Conservation (phyloP, 768 basidiomycete genomes). For the Nidularia pulvinata region DNA sequence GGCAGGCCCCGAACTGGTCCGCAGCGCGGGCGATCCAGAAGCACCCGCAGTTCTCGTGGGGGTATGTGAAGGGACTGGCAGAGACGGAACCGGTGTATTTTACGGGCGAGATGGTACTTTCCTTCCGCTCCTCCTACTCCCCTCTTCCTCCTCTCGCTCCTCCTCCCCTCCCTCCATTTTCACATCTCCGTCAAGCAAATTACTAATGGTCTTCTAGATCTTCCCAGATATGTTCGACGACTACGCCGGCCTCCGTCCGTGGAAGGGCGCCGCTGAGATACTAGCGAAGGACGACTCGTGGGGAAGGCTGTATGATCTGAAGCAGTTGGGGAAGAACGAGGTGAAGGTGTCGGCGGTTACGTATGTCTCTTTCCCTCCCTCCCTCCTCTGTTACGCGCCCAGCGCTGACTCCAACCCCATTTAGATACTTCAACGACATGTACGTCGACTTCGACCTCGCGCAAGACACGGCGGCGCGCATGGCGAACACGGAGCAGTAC, state of each 20-base stretch:
- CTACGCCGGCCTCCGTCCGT: constrained; percentile 42
- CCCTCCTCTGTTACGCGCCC: not conserved
- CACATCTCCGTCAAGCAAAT: not conserved
- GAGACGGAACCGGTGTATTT: constrained; percentile 41
- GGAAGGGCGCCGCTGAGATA: constrained; percentile 47
- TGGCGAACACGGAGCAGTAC: constrained; percentile 49
- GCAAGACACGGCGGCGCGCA: constrained; percentile 41
- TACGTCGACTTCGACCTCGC: constrained; percentile 48
- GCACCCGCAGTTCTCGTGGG: constrained; percentile 41
- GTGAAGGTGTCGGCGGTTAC: constrained; percentile 51
- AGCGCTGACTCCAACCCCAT: not conserved
- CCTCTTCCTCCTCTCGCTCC: too few species aligned
- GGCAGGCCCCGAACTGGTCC: constrained; percentile 45
- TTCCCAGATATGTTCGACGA: constrained; percentile 50
- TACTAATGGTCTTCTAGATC: constrained; percentile 16
- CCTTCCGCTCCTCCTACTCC: not conserved
- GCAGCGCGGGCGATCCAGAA: constrained; percentile 36
- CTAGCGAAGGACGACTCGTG: constrained; percentile 41
- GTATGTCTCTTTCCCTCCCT: constrained; percentile 23
- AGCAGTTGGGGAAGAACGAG: constrained; percentile 43
- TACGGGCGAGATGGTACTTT: constrained; percentile 47
- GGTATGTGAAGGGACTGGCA: constrained; percentile 27
- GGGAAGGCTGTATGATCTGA: constrained; percentile 41
- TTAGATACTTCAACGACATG: constrained; percentile 32
- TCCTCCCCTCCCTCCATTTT: too few species aligned